Percentiles rank a stretch among this genome's conserved stretches.
These are phyloP conservation scores for Saxophila tyrrhenica DNA, from an alignment of 495 filamentous ascomycete genomes.

Conservation along the genomic window DNA sequence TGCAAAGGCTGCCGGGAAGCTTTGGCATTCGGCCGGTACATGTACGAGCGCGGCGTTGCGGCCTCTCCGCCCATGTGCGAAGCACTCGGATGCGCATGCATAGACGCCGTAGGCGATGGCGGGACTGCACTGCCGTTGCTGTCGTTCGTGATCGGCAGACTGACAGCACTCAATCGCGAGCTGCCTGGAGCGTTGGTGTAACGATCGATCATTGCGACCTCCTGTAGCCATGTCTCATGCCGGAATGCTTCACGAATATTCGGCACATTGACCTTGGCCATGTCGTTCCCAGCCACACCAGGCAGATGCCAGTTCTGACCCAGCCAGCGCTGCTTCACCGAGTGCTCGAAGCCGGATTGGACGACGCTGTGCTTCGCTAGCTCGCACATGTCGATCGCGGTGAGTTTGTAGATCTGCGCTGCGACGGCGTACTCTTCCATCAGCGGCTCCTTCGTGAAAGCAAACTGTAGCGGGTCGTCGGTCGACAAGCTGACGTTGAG, in stretches of 20 bases:
- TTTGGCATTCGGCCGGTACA: neutral
- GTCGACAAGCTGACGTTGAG: conserved; percentile 93
- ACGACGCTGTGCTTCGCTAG: conserved; percentile 88
- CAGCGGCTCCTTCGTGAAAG: conserved; percentile 93
- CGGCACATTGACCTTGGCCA: conserved; percentile 92
- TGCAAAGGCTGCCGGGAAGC: neutral
- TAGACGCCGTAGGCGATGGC: conserved; percentile 21
- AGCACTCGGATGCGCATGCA: conserved; percentile 23
- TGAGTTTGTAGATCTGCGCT: conserved; percentile 96
- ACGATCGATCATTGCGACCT: conserved; percentile 54
- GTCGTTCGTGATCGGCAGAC: neutral
- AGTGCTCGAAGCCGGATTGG: conserved; percentile 86
- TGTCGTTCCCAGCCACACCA: conserved; percentile 71
- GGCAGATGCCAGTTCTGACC: conserved; percentile 60
- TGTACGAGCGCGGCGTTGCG: neutral
- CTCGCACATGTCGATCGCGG: conserved; percentile 97
- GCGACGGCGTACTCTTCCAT: conserved; percentile 98
- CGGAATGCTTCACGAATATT: conserved; percentile 83
- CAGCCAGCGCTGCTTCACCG: conserved; percentile 82
- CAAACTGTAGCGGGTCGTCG: conserved; percentile 94
- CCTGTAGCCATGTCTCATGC: conserved; percentile 69
- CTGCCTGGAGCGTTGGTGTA: conserved; percentile 16
- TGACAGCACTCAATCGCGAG: conserved; percentile 1
- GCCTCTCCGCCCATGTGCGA: conserved; percentile 2
- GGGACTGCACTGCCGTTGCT: conserved; percentile 10